A percentile compares a stretch with the other conserved stretches of the same genome.
These are phyloP conservation scores for Trichoderma sp. DNA, from an alignment of 2,329 filamentous ascomycete species.

Conservation along the genomic window DNA sequence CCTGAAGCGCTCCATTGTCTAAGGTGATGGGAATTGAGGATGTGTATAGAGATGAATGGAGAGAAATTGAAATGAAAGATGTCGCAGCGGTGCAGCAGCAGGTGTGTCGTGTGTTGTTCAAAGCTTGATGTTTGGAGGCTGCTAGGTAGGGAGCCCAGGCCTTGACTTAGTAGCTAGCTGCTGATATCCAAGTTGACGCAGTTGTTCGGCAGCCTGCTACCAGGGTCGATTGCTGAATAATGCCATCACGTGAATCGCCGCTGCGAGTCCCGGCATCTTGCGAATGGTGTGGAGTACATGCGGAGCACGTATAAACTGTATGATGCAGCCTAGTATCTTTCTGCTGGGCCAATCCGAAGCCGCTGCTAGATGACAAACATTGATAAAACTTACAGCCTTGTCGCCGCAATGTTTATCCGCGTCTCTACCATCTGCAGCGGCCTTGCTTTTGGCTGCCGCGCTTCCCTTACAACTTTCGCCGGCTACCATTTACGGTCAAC, in stretches of 20 bases:
- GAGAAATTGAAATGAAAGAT: not conserved
- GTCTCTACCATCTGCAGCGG: not conserved
- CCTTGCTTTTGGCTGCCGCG: constrained; percentile 21
- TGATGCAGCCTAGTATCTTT: not conserved
- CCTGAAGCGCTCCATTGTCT: constrained; percentile 84
- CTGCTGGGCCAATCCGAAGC: not conserved
- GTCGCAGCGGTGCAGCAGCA: not conserved
- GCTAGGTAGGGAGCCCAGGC: not conserved
- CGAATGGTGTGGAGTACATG: not conserved
- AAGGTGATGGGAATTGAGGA: not conserved
- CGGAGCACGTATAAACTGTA: not conserved
- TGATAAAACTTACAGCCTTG: constrained; percentile 20
- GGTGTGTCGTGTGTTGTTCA: not conserved
- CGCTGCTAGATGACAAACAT: not conserved
- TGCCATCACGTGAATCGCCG: constrained; percentile 2
- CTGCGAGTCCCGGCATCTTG: not conserved
- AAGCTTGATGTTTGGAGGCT: constrained; percentile 3
- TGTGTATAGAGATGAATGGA: not conserved
- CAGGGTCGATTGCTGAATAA: constrained; percentile 13
- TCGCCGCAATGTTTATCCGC: constrained; percentile 33
- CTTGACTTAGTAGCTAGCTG: constrained; percentile 16
- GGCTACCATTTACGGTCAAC: constrained; percentile 5
- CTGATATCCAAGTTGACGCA: constrained; percentile 21
- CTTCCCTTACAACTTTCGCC: constrained; percentile 23
- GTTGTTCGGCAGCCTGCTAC: constrained; percentile 22